phyloP scores from a whole-genome alignment of 257 asterid genomes.

The Cruciata laevipes region DNA sequence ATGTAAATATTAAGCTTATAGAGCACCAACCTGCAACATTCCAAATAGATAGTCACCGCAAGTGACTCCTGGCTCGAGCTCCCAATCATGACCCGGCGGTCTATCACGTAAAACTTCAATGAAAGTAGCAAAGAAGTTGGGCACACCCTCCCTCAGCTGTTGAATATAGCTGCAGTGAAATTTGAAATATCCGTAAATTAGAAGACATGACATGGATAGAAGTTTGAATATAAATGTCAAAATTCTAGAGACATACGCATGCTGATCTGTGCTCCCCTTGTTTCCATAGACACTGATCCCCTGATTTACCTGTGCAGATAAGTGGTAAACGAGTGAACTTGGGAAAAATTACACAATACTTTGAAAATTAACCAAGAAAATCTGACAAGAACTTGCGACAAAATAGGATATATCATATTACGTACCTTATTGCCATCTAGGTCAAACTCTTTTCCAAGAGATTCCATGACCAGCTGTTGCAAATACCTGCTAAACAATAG shows the following conservation, averaged over 20 bases:
- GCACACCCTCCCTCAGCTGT: conserved; percentile 97
- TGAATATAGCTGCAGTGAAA: conserved; percentile 69
- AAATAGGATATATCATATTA: conserved; percentile 5
- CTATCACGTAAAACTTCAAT: conserved; percentile 97
- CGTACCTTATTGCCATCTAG: conserved; percentile 90
- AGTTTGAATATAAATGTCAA: not conserved
- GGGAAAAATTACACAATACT: not conserved
- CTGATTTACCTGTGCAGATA: conserved; percentile 69
- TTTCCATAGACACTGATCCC: conserved; percentile 94
- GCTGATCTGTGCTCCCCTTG: conserved; percentile 99
- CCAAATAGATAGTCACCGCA: conserved; percentile 97
- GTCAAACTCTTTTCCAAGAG: conserved; percentile 97
- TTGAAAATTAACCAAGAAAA: not conserved
- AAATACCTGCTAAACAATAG: conserved; percentile 87
- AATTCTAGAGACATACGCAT: conserved; percentile 58
- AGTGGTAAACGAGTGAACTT: not conserved
- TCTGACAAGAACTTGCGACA: not conserved
- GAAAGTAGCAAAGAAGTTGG: conserved; percentile 88
- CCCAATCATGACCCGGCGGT: conserved; percentile 99
- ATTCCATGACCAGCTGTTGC: conserved; percentile 99
- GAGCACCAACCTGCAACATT: conserved; percentile 64
- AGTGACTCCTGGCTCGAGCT: conserved; percentile 98
- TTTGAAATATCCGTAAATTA: not conserved
- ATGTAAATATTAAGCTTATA: not conserved
- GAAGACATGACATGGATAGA: not conserved